Conservation (phyloP, 768 basidiomycete genomes). For the Amanita brunnescens region DNA sequence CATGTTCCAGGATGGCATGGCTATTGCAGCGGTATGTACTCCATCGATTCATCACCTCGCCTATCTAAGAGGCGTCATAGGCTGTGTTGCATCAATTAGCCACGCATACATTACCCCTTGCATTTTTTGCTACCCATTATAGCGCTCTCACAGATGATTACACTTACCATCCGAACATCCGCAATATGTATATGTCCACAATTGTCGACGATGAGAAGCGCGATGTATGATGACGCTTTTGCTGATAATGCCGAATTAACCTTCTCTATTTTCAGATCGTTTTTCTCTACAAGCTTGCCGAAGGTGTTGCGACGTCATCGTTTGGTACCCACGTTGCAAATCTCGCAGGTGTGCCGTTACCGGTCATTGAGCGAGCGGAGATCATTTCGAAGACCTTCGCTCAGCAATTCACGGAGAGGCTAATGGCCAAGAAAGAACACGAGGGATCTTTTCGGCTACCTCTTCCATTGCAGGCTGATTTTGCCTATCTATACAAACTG, state of each 20-base stretch:
- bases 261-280: conserved; percentile 47
- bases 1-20: conserved; percentile 84
- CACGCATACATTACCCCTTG: conserved; percentile 82
- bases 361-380: conserved; percentile 85
- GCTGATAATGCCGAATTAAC: conserved; percentile 3
- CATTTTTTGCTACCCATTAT: conserved; percentile 98
- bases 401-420: conserved; percentile 73
- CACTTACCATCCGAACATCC: conserved; percentile 83
- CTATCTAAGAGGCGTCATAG: conserved; percentile 23
- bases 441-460: conserved; percentile 54
- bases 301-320: conserved; percentile 79
- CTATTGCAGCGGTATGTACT: conserved; percentile 74
- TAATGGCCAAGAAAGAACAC: conserved; percentile 54
- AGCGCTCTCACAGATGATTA: conserved; percentile 94
- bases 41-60: conserved; percentile 5
- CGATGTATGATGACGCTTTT: conserved; percentile 42
- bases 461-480: conserved; percentile 82
- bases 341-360: conserved; percentile 82
- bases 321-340: conserved; percentile 95
- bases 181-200: conserved; percentile 95
- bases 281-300: conserved; percentile 91
- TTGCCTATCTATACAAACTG: conserved; percentile 65
- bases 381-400: conserved; percentile 82
- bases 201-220: conserved; percentile 87
- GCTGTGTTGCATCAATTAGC: conserved; percentile 93